Evolutionary conservation across 768 basidiomycete genomes (phyloP).

Genomic region (Pisolithus albus): DNA sequence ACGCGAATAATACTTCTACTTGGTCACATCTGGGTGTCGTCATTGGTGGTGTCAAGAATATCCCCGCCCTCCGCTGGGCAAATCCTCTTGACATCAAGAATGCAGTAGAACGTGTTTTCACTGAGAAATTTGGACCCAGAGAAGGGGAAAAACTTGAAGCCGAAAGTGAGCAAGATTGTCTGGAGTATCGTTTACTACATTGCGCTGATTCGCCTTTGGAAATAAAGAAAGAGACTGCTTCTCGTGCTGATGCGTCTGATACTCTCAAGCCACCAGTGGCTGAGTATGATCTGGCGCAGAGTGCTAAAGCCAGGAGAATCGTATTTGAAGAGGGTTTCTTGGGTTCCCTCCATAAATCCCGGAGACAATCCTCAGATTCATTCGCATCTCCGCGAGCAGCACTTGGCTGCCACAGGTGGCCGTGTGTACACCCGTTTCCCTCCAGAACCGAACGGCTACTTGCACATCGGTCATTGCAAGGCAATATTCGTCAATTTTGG

Average conservation of each 20-base stretch:
- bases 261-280: slow-evolving; percentile 18
- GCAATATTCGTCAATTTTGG: slow-evolving; percentile 98
- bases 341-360: slow-evolving; percentile 82
- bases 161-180: slow-evolving; percentile 41
- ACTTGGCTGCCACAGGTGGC: slow-evolving; percentile 74
- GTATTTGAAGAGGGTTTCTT: slow-evolving; percentile 96
- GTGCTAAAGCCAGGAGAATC: slow-evolving; percentile 39
- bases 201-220: slow-evolving; percentile 29
- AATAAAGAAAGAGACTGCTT: slow-evolving; percentile 39
- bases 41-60: slow-evolving; percentile 56
- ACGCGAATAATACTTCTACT: slow-evolving; percentile 47
- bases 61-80: slow-evolving; percentile 72
- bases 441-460: slow-evolving; percentile 95
- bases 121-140: slow-evolving; percentile 65
- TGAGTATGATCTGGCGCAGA: slow-evolving; percentile 30
- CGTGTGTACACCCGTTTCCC: slow-evolving; percentile 94
- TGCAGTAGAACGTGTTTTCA: slow-evolving; percentile 64
- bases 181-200: not conserved
- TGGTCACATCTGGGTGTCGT: slow-evolving; percentile 72
- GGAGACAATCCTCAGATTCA: slow-evolving; percentile 89
- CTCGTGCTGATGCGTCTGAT: slow-evolving; percentile 7
- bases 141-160: slow-evolving; percentile 58
- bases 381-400: slow-evolving; percentile 69
- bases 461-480: slow-evolving; percentile 96
- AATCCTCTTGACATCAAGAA: slow-evolving; percentile 80